phyloP scores from a whole-genome alignment of 129 eudicot genomes.

The Flaveria bidentis region DNA sequence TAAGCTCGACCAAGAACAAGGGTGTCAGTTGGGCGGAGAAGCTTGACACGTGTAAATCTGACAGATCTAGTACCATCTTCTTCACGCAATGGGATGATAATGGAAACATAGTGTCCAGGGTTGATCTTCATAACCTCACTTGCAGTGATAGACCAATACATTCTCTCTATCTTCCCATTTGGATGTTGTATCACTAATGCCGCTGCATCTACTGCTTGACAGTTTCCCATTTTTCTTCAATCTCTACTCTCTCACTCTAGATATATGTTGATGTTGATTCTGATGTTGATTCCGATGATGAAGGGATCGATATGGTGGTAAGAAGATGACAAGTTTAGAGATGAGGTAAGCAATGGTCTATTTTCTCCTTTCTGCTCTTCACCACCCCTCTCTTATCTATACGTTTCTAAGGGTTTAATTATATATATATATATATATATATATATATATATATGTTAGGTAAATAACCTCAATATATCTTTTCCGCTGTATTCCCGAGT shows the following conservation, averaged over 20 bases:
- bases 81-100: constrained; percentile 62
- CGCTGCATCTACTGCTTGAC: constrained; percentile 95
- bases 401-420: background rate
- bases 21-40: constrained; percentile 75
- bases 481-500: too few relatives aligned
- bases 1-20: constrained; percentile 78
- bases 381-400: constrained; percentile 48
- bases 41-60: constrained; percentile 66
- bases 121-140: constrained; percentile 82
- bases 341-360: constrained; percentile 32
- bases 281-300: background rate
- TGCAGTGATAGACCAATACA: constrained; percentile 75
- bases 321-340: constrained; percentile 14
- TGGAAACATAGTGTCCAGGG: constrained; percentile 90
- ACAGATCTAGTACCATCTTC: constrained; percentile 38
- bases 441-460: too few relatives aligned
- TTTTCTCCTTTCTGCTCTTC: constrained; percentile 35
- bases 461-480: background rate
- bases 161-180: constrained; percentile 66
- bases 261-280: background rate
- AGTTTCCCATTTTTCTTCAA: constrained; percentile 61
- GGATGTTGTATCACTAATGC: constrained; percentile 97
- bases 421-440: too few relatives aligned
- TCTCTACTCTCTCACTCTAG: constrained; percentile 5
- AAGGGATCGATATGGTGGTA: background rate